Base-by-base conservation (phyloP, 768 basidiomycete species). In the Paxillus ammoniavirescens region DNA sequence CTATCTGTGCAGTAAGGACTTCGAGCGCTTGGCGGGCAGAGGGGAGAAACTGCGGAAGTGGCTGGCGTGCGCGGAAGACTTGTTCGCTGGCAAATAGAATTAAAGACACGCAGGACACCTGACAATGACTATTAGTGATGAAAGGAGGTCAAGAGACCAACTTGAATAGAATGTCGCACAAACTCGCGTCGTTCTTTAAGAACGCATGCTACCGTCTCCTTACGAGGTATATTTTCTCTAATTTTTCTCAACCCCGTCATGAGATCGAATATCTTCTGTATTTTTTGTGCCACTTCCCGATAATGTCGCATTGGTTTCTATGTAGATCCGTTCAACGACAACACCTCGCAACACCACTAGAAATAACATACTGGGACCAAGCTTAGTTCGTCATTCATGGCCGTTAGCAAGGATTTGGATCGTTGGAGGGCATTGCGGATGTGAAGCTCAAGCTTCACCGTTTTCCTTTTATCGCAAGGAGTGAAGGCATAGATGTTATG, bases 241-340 rank as follows among this genome's bases (percentile, higher is more conserved):
- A 79, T 72, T 61, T 76, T 77, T n/a, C 79, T 67, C 5, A 80
- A 61, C 31, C 77, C 76, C 2, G 72, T 77, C 60, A 78, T 65
- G 18, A 75, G 59, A 54, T 80, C 77, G 14, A 78, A 4, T 3
- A 26, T 26, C 26, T 26, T 26, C 26, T 26, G 26, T 26, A 26
- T 26, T 26, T 26, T 26, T 26, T 26, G 67, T 26, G 76, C 66
- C 6, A 73, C 62, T 37, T 72, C 63, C 31, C 73, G 68, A 54
- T 80, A 81, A 46, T 73, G 71, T 26, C 63, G 65, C 60, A 79
- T 70, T n/a, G 78, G 77, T 73, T 79, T 79, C 76, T 79, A 26
- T 17, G 42, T 5, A 17, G 14, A 15, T 17, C 36, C 42, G 28
- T 28, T 3, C 33, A 46, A 38, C 14, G 1, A 37, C 50, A 41